A percentile compares a stretch with the other conserved stretches of the same genome.
These are phyloP conservation scores for Rosa lucieae DNA, from an alignment of 306 rosid species.

Conservation along the genomic window DNA sequence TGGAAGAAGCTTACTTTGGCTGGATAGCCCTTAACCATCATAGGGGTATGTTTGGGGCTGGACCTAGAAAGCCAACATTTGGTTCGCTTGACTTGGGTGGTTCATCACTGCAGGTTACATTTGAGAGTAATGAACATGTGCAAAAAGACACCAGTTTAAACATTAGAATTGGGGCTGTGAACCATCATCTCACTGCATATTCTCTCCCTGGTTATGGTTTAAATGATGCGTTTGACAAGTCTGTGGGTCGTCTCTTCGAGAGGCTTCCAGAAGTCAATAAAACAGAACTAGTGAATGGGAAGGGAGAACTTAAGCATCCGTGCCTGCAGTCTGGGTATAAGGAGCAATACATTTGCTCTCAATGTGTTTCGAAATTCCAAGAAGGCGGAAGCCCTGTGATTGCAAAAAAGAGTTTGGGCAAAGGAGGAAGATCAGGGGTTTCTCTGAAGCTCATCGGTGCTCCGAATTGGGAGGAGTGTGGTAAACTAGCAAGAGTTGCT, in stretches of 20 bases:
- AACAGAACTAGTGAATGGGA: slow-evolving; percentile 39
- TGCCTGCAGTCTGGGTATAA: slow-evolving; percentile 86
- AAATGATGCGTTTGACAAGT: slow-evolving; percentile 86
- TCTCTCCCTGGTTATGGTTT: slow-evolving; percentile 84
- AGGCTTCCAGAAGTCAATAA: slow-evolving; percentile 36
- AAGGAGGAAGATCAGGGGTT: slow-evolving; percentile 45
- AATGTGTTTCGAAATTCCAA: slow-evolving; percentile 37
- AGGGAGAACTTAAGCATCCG: slow-evolving; percentile 72
- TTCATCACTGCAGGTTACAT: slow-evolving; percentile 92
- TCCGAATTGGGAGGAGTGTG: slow-evolving; percentile 84
- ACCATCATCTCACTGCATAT: slow-evolving; percentile 86
- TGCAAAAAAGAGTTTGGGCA: slow-evolving; percentile 32
- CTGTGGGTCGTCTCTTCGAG: slow-evolving; percentile 65
- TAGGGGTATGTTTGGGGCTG: slow-evolving; percentile 56
- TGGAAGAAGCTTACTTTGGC: slow-evolving; percentile 93
- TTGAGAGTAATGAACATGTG: slow-evolving; percentile 68
- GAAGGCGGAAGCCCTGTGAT: slow-evolving; percentile 46
- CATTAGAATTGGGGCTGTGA: slow-evolving; percentile 78
- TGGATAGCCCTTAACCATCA: slow-evolving; percentile 94
- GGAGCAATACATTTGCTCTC: slow-evolving; percentile 61
- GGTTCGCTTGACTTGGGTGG: slow-evolving; percentile 98
- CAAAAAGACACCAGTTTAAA: slow-evolving; percentile 58
- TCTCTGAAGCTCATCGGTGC: slow-evolving; percentile 62
- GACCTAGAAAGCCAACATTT: slow-evolving; percentile 68
- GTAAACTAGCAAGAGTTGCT: slow-evolving; percentile 62